A percentile compares a stretch with the other conserved stretches of the same genome.
These are phyloP conservation scores for Blastocystis hominis DNA, from an alignment of 352 stramenopile genomes.

Conservation along the genomic window DNA sequence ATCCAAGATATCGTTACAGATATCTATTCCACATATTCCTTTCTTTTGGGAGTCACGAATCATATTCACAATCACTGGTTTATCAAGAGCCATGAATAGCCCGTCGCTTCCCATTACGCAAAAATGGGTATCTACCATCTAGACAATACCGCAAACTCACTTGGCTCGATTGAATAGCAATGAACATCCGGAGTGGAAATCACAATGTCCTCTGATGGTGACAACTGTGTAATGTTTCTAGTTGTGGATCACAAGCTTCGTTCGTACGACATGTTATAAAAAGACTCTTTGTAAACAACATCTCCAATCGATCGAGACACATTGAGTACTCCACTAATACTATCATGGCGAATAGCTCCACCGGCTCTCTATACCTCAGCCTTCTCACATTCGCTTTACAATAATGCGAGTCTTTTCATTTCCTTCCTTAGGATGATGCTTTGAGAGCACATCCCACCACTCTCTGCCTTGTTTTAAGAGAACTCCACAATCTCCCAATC, in stretches of 20 bases:
- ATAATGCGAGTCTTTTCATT: background rate
- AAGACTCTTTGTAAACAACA: background rate
- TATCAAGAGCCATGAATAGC: background rate
- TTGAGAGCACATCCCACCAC: background rate
- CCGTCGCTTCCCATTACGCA: background rate
- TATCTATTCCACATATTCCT: background rate
- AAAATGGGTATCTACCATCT: background rate
- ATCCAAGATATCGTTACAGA: background rate
- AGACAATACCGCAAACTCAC: background rate
- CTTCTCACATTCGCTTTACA: background rate
- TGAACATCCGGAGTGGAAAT: background rate
- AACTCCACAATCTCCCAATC: background rate
- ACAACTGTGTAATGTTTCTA: background rate
- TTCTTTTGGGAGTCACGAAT: background rate
- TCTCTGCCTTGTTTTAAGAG: background rate
- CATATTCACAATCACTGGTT: background rate
- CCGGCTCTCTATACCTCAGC: background rate
- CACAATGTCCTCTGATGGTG: background rate
- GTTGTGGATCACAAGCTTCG: background rate
- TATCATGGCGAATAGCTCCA: background rate
- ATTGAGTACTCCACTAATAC: background rate
- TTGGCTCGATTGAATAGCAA: background rate
- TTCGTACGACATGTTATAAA: constrained; percentile 18
- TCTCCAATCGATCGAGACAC: background rate
- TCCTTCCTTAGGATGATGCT: background rate